Percentiles rank a stretch among this genome's conserved stretches.
These are phyloP conservation scores for Microthlaspi erraticum DNA, from an alignment of 345 rosid species.

Conservation along the genomic window DNA sequence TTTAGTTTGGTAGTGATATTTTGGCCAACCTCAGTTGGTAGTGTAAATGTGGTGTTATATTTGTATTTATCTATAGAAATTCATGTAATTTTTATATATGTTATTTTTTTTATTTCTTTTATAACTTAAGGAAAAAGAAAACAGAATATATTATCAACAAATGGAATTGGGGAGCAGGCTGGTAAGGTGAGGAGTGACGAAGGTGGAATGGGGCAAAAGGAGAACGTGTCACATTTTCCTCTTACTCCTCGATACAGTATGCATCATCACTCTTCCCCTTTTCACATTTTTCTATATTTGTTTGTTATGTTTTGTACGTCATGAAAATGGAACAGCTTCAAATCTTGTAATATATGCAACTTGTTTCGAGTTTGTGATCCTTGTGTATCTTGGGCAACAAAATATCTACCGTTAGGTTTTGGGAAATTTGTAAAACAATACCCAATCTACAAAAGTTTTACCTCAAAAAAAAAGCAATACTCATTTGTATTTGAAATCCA, in stretches of 20 bases:
- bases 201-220: slow-evolving; percentile 23
- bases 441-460: neutral
- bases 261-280: slow-evolving; percentile 22
- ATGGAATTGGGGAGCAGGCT: slow-evolving; percentile 1
- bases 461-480: neutral
- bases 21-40: too few relatives aligned
- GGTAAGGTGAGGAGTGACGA: slow-evolving; percentile 44
- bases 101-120: too few relatives aligned
- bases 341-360: slow-evolving; percentile 4
- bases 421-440: neutral
- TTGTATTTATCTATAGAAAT: slow-evolving; percentile 4
- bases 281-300: neutral
- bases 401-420: neutral
- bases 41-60: slow-evolving; percentile 6
- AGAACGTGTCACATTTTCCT: slow-evolving; percentile 33
- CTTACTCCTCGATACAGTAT: neutral
- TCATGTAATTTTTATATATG: neutral
- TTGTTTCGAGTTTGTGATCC: neutral
- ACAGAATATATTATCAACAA: neutral
- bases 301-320: slow-evolving; percentile 17
- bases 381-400: neutral
- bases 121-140: neutral
- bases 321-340: slow-evolving; percentile 10
- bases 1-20: slow-evolving; percentile 29
- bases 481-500: neutral